phyloP scores from a whole-genome alignment of 495 filamentous ascomycete genomes.

The Opeltia flavorubescens region DNA sequence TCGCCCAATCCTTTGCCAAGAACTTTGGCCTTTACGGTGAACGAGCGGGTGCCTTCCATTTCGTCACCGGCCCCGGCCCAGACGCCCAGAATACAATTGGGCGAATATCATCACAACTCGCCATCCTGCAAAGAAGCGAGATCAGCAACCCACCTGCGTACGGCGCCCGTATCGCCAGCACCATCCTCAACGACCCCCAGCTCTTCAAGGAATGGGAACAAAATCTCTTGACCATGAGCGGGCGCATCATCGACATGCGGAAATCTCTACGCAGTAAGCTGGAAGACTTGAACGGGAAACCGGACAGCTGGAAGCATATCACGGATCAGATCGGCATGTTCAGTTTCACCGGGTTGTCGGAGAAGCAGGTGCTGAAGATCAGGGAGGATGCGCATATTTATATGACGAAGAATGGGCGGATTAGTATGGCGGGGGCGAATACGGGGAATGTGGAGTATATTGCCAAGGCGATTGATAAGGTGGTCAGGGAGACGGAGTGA shows the following conservation, averaged over 20 bases:
- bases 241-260: conserved; percentile 84
- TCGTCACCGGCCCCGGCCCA: conserved; percentile 58
- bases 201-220: conserved; percentile 93
- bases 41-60: conserved; percentile 93
- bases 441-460: conserved; percentile 84
- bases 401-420: conserved; percentile 97
- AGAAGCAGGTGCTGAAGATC: conserved; percentile 72
- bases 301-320: conserved; percentile 90
- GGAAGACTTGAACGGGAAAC: conserved; percentile 61
- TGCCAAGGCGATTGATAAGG: conserved; percentile 73
- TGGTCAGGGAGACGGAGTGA: conserved; percentile 50
- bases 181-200: conserved; percentile 64
- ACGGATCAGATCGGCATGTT: conserved; percentile 99
- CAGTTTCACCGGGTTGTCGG: conserved; percentile 81
- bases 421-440: conserved; percentile 93
- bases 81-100: conserved; percentile 47
- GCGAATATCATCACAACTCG: conserved; percentile 72
- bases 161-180: conserved; percentile 74
- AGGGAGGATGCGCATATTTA: conserved; percentile 78
- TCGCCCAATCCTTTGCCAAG: conserved; percentile 96
- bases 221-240: conserved; percentile 85
- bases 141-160: conserved; percentile 95
- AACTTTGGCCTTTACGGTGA: conserved; percentile 98
- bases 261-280: conserved; percentile 58
- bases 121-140: conserved; percentile 89